Conservation (phyloP, 2,329 filamentous ascomycete genomes). For the Chaetomiaceae sp. region DNA sequence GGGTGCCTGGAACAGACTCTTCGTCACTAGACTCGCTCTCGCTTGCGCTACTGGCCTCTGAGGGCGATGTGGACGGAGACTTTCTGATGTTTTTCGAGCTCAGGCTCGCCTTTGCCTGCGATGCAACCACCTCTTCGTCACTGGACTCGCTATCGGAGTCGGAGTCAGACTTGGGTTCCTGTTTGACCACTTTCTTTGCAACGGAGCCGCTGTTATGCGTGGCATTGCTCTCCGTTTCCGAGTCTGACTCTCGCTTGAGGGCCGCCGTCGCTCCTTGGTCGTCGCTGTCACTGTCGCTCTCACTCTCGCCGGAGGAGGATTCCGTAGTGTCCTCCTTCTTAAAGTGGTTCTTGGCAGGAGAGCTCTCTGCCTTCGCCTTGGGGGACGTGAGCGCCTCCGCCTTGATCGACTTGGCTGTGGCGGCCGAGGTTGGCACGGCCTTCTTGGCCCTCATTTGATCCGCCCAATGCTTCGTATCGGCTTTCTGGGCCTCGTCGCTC, state of each 20-base stretch:
- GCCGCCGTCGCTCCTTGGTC: neutral
- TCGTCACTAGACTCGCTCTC: slow-evolving; percentile 17
- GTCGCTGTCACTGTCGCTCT: slow-evolving; percentile 23
- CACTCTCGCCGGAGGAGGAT: slow-evolving; percentile 17
- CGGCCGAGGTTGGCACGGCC: neutral
- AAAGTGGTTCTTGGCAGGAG: neutral
- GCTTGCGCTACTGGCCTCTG: slow-evolving; percentile 5
- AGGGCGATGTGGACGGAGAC: slow-evolving; percentile 2
- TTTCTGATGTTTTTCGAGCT: neutral
- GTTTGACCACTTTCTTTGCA: slow-evolving; percentile 13
- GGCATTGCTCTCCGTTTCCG: slow-evolving; percentile 4
- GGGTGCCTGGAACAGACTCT: slow-evolving; percentile 2
- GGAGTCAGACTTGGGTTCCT: slow-evolving; percentile 1
- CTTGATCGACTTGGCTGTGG: slow-evolving; percentile 1
- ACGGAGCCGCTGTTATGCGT: slow-evolving; percentile 11
- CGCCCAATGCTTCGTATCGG: slow-evolving; percentile 4
- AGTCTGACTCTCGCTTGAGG: no score
- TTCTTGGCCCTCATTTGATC: slow-evolving; percentile 6
- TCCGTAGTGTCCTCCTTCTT: slow-evolving; percentile 11
- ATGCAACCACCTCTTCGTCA: slow-evolving; percentile 9
- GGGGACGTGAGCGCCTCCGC: neutral
- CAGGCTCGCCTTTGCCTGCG: slow-evolving; percentile 7
- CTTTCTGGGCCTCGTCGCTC: slow-evolving; percentile 1
- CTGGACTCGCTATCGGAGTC: slow-evolving; percentile 14
- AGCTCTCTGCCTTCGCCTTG: slow-evolving; percentile 5